Conservation (phyloP, 495 filamentous ascomycete species). For the Hypoxylon rickii region DNA sequence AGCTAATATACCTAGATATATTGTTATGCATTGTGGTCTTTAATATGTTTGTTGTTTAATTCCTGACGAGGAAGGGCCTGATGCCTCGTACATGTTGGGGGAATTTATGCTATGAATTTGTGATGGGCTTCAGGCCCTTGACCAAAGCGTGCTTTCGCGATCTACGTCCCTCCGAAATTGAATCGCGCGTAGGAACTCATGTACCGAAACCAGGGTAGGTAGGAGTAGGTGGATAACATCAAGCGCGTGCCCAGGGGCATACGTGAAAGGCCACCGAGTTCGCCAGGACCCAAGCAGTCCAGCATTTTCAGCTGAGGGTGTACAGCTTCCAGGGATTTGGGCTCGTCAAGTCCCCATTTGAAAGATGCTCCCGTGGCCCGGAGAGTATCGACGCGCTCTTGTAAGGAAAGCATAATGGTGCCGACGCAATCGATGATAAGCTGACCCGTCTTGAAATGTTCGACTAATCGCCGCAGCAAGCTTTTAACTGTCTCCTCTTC, state of each 20-base stretch:
- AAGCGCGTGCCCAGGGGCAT: conserved; percentile 19
- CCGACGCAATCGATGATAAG: conserved; percentile 31
- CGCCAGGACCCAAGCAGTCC: conserved; percentile 20
- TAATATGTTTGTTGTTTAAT: too few relatives aligned
- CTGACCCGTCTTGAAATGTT: conserved; percentile 33
- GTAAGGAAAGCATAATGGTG: conserved; percentile 11
- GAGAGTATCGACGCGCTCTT: conserved; percentile 11
- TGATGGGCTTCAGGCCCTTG: too few relatives aligned
- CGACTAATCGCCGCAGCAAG: conserved; percentile 24
- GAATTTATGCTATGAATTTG: too few relatives aligned
- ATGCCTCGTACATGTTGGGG: too few relatives aligned
- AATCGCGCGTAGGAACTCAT: conserved; percentile 22
- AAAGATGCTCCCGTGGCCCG: conserved; percentile 23
- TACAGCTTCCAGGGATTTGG: conserved; percentile 21
- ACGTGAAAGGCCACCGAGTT: conserved; percentile 11
- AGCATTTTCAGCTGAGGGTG: conserved; percentile 28
- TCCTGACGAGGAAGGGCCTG: too few relatives aligned
- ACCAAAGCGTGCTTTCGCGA: too few relatives aligned
- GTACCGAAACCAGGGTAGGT: conserved; percentile 27
- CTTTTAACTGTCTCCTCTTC: conserved; percentile 21
- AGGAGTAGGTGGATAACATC: conserved; percentile 18
- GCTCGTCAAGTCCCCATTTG: conserved; percentile 30
- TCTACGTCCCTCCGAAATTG: conserved; percentile 8
- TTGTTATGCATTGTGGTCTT: too few relatives aligned
- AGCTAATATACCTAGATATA: neutral